A percentile compares a stretch with the other conserved stretches of the same genome.
These are phyloP conservation scores for Pyricularia grisea DNA, from an alignment of 2,329 filamentous ascomycete genomes.

Conservation along the genomic window DNA sequence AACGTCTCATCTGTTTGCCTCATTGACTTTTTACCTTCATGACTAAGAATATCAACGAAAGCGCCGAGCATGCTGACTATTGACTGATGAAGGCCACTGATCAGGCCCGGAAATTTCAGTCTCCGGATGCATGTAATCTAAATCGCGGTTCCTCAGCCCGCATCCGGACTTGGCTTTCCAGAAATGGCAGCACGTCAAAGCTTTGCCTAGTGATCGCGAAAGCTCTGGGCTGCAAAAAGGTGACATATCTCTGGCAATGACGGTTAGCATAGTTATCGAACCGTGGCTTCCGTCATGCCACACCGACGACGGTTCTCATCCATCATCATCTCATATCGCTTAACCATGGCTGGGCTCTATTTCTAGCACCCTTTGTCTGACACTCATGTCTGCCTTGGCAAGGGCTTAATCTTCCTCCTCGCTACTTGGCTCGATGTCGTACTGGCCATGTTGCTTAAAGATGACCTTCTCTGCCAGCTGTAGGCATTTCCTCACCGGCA, in stretches of 20 bases:
- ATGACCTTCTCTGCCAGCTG: slow-evolving; percentile 84
- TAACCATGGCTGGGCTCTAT: not conserved
- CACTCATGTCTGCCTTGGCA: not conserved
- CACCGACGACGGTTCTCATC: not conserved
- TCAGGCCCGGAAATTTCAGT: not conserved
- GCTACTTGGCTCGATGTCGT: slow-evolving; percentile 37
- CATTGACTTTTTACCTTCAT: not conserved
- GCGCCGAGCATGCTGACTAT: not conserved
- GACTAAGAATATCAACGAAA: not conserved
- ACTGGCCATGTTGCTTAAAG: slow-evolving; percentile 60
- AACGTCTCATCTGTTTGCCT: too few species aligned
- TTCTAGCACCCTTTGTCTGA: slow-evolving; percentile 1
- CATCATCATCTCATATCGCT: not conserved
- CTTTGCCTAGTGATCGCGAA: not conserved
- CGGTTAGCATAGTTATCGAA: not conserved
- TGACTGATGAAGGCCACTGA: not conserved
- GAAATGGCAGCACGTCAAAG: not conserved
- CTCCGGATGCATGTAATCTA: not conserved
- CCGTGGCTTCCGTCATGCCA: not conserved
- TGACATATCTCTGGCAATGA: not conserved
- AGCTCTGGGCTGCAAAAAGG: not conserved
- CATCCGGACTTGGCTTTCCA: not conserved
- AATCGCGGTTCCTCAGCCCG: not conserved
- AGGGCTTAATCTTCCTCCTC: slow-evolving; percentile 20
- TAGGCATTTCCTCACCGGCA: slow-evolving; percentile 72